phyloP scores from a whole-genome alignment of 495 filamentous ascomycete species.

The Cercophora samala region DNA sequence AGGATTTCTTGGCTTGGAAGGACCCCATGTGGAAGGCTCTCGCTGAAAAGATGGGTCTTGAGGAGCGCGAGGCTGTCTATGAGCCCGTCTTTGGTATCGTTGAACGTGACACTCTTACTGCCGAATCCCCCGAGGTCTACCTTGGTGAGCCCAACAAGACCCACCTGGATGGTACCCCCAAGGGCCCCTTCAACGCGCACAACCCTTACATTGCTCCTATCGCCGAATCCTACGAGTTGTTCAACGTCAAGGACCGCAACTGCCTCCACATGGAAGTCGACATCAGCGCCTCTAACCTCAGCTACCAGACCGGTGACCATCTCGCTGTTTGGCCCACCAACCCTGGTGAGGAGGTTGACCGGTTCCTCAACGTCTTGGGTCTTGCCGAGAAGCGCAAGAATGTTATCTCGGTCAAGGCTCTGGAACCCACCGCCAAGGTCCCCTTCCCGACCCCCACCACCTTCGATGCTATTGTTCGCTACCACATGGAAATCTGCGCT shows the following conservation, averaged over 20 bases:
- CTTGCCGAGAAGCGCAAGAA: constrained; percentile 71
- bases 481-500: constrained; percentile 95
- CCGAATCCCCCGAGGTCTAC: constrained; percentile 84
- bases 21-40: constrained; percentile 96
- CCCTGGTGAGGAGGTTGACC: constrained; percentile 85
- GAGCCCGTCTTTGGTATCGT: constrained; percentile 85
- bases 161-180: constrained; percentile 80
- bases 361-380: constrained; percentile 77
- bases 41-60: constrained; percentile 73
- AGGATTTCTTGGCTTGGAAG: constrained; percentile 99
- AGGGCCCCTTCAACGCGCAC: constrained; percentile 91
- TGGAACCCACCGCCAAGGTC: constrained; percentile 94
- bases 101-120: constrained; percentile 68
- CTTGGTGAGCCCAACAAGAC: constrained; percentile 95
- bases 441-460: constrained; percentile 97
- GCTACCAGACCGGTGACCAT: constrained; percentile 95
- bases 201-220: constrained; percentile 98
- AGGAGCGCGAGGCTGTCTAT: constrained; percentile 95
- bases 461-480: constrained; percentile 88
- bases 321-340: constrained; percentile 98
- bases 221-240: constrained; percentile 81
- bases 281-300: constrained; percentile 77
- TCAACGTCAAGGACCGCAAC: constrained; percentile 88
- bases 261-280: constrained; percentile 97
- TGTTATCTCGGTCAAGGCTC: constrained; percentile 85